Base-by-base conservation (phyloP, 2,329 filamentous ascomycete genomes). In the Torrubiella hemipterigena region DNA sequence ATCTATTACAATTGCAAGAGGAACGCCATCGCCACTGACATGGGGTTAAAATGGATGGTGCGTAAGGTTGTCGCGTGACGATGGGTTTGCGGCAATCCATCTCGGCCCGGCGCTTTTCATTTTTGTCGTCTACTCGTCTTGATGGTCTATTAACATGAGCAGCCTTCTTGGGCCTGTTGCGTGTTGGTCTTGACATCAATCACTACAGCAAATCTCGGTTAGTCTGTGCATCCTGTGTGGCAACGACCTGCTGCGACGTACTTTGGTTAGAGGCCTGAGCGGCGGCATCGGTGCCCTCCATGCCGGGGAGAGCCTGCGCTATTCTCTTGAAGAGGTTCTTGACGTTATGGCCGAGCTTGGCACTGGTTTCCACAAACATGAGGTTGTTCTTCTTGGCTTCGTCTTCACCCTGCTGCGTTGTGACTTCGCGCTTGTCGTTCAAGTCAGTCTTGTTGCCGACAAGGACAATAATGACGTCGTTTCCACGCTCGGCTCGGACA, bases 381-480 rank as follows among this genome's bases (percentile, higher is more conserved):
- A 95, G 66, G 43, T 91, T 91, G 59, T 94, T 89, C 68, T 89
- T 89, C 73, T 93, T 94, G 26, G 89, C 89, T 63, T 98, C 91
- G 48, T 96, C 91, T 58, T 98, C 91, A 37, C 91, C 91, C 59
- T 96, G 87, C 51, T 83, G 79, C 21, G 86, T 93, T 25, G 89
- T 98, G 38, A 98, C 91, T 61, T 98, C 89, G 33, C 91, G 76
- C 72, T 95, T 96, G 59, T 98, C 91, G 58, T 91, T 93, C 57
- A 98, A 61, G 69, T 98, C 91, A 27, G 91, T 98, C 77, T 98
- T 98, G 69, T 98, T 98, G 44, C 91, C 91, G 23, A 98, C 93
- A 28, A 98, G 65, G 28, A 98, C 91, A 49, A 98, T 96, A 49
- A 98, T 98, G 38, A 98, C 93, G 59, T 98, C 91, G 65, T 93